A percentile compares a stretch with the other conserved stretches of the same genome.
Evolutionary conservation across 108 stramenopile species (phyloP).

Genomic region (Hondaea fermentalgiana): DNA sequence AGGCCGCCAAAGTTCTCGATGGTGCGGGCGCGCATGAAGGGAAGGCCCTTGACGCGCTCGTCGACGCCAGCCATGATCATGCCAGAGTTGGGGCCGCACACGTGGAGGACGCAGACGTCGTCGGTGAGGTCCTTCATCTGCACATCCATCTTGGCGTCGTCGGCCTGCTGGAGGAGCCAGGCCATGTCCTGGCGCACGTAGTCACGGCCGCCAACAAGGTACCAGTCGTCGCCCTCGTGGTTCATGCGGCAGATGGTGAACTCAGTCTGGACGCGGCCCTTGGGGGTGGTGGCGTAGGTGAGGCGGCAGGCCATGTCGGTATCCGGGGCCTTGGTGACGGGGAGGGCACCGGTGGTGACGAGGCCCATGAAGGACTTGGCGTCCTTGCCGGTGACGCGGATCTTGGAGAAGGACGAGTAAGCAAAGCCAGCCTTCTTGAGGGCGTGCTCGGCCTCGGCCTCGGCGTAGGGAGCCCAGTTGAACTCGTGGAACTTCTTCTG

Average conservation of each 20-base stretch:
- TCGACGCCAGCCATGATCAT: neutral
- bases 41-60: neutral
- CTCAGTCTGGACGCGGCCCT: constrained; percentile 16
- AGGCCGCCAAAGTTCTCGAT: neutral
- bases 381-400: neutral
- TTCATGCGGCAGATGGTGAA: constrained; percentile 15
- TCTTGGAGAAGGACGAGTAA: constrained; percentile 18
- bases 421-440: neutral
- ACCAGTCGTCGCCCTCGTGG: constrained; percentile 13
- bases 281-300: neutral
- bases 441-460: neutral
- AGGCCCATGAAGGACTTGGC: constrained; percentile 5
- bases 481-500: neutral
- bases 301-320: neutral
- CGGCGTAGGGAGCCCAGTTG: neutral
- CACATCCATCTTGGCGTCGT: neutral
- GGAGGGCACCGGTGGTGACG: constrained; percentile 9
- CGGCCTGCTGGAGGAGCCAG: neutral
- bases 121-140: neutral
- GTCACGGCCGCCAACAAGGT: neutral
- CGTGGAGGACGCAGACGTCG: neutral
- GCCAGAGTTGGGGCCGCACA: neutral
- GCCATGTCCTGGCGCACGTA: neutral
- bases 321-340: neutral
- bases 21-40: neutral